Evolutionary conservation across 495 filamentous ascomycete species (phyloP).

Genomic region (Acidiella bohemica): DNA sequence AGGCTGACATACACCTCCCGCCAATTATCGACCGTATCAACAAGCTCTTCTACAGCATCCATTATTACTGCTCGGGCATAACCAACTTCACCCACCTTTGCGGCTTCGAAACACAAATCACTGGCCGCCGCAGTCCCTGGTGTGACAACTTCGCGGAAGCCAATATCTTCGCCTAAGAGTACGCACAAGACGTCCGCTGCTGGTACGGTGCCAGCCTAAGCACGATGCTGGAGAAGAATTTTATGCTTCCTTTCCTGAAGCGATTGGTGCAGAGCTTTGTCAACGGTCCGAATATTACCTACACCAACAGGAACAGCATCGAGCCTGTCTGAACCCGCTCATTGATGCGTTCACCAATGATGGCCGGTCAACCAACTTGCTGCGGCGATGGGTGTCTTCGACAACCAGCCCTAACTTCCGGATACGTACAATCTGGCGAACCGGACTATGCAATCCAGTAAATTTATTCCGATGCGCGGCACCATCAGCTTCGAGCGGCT

Average conservation of each 20-base stretch:
- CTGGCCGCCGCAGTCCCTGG: constrained; percentile 39
- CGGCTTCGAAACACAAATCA: constrained; percentile 48
- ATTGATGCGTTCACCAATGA: constrained; percentile 45
- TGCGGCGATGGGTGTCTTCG: constrained; percentile 41
- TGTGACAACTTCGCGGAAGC: constrained; percentile 39
- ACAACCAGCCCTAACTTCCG: constrained; percentile 32
- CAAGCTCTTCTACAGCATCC: constrained; percentile 34
- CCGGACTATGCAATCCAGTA: constrained; percentile 32
- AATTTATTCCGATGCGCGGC: constrained; percentile 38
- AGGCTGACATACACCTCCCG: constrained; percentile 39
- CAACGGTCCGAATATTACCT: constrained; percentile 33
- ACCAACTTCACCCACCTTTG: constrained; percentile 45
- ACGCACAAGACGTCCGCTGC: constrained; percentile 46
- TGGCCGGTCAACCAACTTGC: constrained; percentile 43
- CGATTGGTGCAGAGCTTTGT: constrained; percentile 35
- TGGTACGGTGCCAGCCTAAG: constrained; percentile 45
- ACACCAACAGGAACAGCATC: constrained; percentile 28
- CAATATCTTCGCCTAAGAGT: constrained; percentile 43
- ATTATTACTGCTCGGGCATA: constrained; percentile 37
- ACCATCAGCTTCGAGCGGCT: constrained; percentile 15
- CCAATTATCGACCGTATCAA: constrained; percentile 38
- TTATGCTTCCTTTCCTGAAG: constrained; percentile 40
- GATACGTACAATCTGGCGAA: constrained; percentile 27
- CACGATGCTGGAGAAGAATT: constrained; percentile 32
- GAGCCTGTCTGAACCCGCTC: constrained; percentile 35